phyloP scores from a whole-genome alignment of 2,329 filamentous ascomycete genomes.

The Diaporthe sp. region DNA sequence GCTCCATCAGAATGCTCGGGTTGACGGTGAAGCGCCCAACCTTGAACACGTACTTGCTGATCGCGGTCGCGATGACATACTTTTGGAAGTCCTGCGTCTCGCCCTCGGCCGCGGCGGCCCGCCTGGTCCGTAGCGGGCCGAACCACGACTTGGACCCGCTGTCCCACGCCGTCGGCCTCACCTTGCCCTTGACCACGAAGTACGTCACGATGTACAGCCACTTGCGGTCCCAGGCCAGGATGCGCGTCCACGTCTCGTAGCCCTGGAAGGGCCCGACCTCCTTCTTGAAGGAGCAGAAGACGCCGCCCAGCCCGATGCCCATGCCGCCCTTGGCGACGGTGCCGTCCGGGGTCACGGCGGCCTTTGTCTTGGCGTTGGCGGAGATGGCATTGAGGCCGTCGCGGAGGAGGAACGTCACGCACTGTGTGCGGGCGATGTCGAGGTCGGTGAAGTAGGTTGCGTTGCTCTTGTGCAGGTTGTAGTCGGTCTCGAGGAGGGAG shows the following conservation, averaged over 20 bases:
- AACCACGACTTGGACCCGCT: constrained; percentile 59
- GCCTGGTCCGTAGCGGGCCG: constrained; percentile 47
- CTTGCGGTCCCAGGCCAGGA: constrained; percentile 84
- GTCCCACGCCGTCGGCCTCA: constrained; percentile 67
- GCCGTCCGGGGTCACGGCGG: constrained; percentile 66
- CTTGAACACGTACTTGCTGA: constrained; percentile 89
- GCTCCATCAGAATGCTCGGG: constrained; percentile 80
- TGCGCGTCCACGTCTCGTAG: constrained; percentile 81
- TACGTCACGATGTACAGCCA: constrained; percentile 84
- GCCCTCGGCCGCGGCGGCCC: constrained; percentile 53
- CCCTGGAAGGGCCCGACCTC: constrained; percentile 78
- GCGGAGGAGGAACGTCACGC: constrained; percentile 78
- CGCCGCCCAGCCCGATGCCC: constrained; percentile 78
- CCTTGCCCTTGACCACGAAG: constrained; percentile 75
- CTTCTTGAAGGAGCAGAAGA: constrained; percentile 79
- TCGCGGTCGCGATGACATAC: constrained; percentile 77
- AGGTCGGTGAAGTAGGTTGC: constrained; percentile 89
- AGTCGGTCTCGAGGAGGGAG: constrained; percentile 53
- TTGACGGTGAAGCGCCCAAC: constrained; percentile 86
- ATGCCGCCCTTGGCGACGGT: constrained; percentile 67
- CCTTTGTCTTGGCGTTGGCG: constrained; percentile 61
- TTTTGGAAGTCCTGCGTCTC: constrained; percentile 66
- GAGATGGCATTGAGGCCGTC: constrained; percentile 68
- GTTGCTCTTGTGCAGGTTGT: constrained; percentile 58
- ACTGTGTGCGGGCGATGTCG: constrained; percentile 85